phyloP scores from a whole-genome alignment of 257 asterid species.

The Rhazya stricta region DNA sequence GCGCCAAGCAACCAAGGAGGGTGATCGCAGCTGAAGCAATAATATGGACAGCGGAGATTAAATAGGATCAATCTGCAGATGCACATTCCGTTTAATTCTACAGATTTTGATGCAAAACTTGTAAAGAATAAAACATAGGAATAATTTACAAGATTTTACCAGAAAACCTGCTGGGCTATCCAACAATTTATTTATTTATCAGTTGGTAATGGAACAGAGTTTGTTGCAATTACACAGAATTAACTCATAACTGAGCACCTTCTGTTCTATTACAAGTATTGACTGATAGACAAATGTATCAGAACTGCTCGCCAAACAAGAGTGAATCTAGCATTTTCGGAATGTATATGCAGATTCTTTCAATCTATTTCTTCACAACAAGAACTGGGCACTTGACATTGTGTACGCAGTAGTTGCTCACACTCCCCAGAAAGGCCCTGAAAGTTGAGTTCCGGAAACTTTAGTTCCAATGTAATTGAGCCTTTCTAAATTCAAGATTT shows the following conservation, averaged over 20 bases:
- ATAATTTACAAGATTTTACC: no score
- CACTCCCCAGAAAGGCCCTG: slow-evolving; percentile 73
- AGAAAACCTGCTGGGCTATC: background rate
- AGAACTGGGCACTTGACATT: slow-evolving; percentile 57
- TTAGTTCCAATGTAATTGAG: background rate
- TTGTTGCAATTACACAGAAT: background rate
- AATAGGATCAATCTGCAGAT: no score
- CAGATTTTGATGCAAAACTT: background rate
- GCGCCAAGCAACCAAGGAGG: no score
- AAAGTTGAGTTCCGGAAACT: background rate
- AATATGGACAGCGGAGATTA: no score
- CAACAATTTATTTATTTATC: background rate
- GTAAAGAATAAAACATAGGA: no score
- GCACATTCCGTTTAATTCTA: no score
- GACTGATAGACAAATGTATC: no score
- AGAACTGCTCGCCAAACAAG: background rate
- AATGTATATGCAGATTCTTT: background rate
- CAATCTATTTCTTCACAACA: slow-evolving; percentile 37
- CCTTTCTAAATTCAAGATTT: background rate
- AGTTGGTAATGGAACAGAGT: background rate
- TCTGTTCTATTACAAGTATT: background rate
- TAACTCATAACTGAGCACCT: background rate
- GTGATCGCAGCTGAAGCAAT: no score
- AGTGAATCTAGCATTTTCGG: background rate
- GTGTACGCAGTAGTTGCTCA: slow-evolving; percentile 61